Conservation (phyloP, 2,329 filamentous ascomycete species). For the Dothidotthia symphoricarpi region DNA sequence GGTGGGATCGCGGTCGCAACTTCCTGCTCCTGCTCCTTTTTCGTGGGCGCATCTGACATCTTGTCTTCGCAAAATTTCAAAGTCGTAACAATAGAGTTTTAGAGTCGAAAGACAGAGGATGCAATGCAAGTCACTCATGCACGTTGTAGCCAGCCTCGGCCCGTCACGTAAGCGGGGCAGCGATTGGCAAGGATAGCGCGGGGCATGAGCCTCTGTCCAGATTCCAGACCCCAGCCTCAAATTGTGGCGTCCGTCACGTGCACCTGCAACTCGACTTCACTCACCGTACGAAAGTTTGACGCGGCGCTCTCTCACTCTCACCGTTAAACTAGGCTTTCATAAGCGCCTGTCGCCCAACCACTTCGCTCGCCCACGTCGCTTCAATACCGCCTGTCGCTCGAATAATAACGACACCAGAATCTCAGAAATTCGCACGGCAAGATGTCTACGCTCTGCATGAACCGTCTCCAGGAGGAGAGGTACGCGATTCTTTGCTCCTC, state of each 20-base stretch:
- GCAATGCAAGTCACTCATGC: conserved; percentile 8
- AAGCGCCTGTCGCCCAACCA: conserved; percentile 4
- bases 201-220: too few relatives aligned
- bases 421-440: conserved; percentile 9
- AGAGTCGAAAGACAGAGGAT: conserved; percentile 1
- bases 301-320: conserved; percentile 16
- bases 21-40: conserved; percentile 17
- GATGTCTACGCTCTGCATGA: conserved; percentile 81
- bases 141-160: conserved; percentile 24
- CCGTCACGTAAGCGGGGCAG: conserved; percentile 19
- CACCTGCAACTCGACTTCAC: conserved; percentile 16
- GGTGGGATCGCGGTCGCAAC: conserved; percentile 1
- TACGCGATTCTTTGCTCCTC: conserved; percentile 7
- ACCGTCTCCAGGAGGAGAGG: conserved; percentile 55
- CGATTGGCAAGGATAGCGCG: conserved; percentile 17
- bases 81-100: not conserved
- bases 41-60: conserved; percentile 28
- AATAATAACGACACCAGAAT: not conserved
- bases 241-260: conserved; percentile 25
- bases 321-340: conserved; percentile 1
- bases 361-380: not conserved
- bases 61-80: not conserved
- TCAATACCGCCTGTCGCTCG: too few relatives aligned
- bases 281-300: conserved; percentile 2
- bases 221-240: conserved; percentile 1